Evolutionary conservation across 345 rosid genomes (phyloP), one percentile per base, ranked within the genome.

Genomic region (Camelina sativa): DNA sequence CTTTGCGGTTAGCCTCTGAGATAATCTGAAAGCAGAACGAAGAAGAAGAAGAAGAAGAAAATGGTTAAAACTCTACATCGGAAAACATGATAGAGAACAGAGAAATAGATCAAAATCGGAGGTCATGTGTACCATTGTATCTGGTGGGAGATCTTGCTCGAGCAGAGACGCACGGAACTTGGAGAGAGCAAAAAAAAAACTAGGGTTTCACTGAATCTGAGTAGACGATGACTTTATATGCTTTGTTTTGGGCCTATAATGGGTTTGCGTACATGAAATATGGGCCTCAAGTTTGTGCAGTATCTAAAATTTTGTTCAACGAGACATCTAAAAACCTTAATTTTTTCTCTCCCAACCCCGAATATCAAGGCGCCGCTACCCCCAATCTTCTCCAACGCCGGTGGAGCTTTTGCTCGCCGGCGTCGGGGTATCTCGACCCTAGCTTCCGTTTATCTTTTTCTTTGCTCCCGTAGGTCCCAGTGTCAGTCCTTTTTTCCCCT

Each of bases 1-100:
- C 87, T 52, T 55, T 80, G 53, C 80, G 79, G 80, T 80, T 80
- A 11, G 76, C 72, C 80, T 80, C 82, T 32, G 82, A 28, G 15
- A 80, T 80, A n/a, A 80, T 80, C 82, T 80, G 60, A 11, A 3
- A 62, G 11, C 12, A 73, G 6, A 50, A 34, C 7, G 9, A 61
- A 7, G 54, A 55, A 52, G n/a, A n/a, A n/a, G n/a, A n/a, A n/a
- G n/a, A n/a, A n/a, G 13, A 41, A 48, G 22, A 54, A 50, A 28
- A 28, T 28, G 35, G 62, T 72, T 59, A 66, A 16, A 20, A 17
- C 19, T 47, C 7, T 0, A 32, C 30, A 44, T 3, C 3, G 34
- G 8, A 19, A 4, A 17, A 13, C 6, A 67, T 37, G 43, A 50
- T 11, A 25, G 1, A 13, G 17, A 5, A 38, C 4, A 8, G 44